These are phyloP conservation scores for Aspergillus nanangensis DNA, from an alignment of 495 filamentous ascomycete genomes.

Conservation along the genomic window DNA sequence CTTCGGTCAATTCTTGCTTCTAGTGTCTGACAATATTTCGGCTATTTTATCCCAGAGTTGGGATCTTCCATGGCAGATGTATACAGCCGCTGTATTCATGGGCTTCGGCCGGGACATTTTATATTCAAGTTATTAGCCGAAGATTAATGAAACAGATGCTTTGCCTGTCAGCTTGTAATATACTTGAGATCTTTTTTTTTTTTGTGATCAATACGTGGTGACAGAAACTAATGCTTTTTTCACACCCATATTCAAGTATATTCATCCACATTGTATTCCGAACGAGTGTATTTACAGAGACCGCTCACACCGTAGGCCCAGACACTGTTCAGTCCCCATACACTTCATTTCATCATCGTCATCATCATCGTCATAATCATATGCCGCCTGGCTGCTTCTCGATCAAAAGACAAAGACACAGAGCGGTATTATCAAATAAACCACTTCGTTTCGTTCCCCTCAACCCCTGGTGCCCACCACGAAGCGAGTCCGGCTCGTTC, in stretches of 20 bases:
- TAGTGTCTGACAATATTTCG: too few species aligned
- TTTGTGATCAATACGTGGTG: too few species aligned
- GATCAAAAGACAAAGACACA: neutral
- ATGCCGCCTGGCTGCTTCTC: slow-evolving; percentile 1
- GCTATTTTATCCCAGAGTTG: too few species aligned
- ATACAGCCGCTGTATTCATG: too few species aligned
- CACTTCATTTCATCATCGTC: neutral
- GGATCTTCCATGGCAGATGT: too few species aligned
- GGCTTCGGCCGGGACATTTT: too few species aligned
- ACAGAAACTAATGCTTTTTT: too few species aligned
- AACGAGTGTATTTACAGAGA: neutral
- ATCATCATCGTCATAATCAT: neutral
- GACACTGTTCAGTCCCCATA: neutral
- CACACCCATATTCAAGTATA: neutral
- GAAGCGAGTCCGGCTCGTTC: slow-evolving; percentile 20
- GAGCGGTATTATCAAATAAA: neutral
- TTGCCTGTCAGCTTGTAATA: too few species aligned
- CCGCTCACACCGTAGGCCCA: neutral
- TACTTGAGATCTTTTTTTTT: too few species aligned
- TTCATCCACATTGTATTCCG: neutral
- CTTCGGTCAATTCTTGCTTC: too few species aligned
- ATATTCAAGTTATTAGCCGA: too few species aligned
- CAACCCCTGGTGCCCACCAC: slow-evolving; percentile 1
- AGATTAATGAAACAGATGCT: too few species aligned
- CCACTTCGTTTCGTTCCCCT: slow-evolving; percentile 1